These are phyloP conservation scores for Metschnikowia corniflorae DNA, from an alignment of 805 yeast species.

Conservation along the genomic window DNA sequence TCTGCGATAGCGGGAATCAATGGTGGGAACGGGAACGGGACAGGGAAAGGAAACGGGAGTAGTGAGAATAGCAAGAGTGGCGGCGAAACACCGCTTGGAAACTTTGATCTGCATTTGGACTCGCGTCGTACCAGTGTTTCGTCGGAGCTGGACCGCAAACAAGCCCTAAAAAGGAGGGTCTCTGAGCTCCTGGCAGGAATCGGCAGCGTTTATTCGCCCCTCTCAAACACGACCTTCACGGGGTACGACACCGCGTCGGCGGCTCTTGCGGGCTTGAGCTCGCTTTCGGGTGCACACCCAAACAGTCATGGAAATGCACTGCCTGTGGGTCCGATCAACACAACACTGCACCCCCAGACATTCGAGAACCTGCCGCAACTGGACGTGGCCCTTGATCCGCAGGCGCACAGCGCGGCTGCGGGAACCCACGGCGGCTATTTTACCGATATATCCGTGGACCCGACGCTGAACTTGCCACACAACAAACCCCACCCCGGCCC, in stretches of 20 bases:
- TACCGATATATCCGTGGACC: slow-evolving; percentile 42
- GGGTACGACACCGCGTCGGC: slow-evolving; percentile 40
- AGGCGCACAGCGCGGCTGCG: slow-evolving; percentile 25
- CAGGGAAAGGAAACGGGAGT: background rate
- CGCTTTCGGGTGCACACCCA: slow-evolving; percentile 31
- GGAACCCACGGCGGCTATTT: slow-evolving; percentile 41
- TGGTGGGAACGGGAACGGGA: background rate
- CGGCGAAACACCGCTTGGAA: slow-evolving; percentile 5
- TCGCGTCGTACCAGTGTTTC: slow-evolving; percentile 4
- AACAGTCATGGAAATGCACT: background rate
- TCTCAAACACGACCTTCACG: slow-evolving; percentile 34
- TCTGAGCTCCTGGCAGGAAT: slow-evolving; percentile 19
- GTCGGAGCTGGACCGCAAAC: slow-evolving; percentile 5
- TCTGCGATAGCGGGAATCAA: slow-evolving; percentile 2
- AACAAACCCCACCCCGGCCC: slow-evolving; percentile 33
- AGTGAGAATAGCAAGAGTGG: no score
- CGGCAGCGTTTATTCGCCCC: slow-evolving; percentile 33
- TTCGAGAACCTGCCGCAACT: slow-evolving; percentile 26
- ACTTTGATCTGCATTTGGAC: no score
- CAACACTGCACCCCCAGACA: slow-evolving; percentile 19
- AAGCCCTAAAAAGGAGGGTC: slow-evolving; percentile 9
- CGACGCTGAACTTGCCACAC: slow-evolving; percentile 45
- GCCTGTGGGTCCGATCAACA: slow-evolving; percentile 15
- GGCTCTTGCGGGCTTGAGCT: slow-evolving; percentile 44
- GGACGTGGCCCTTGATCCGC: slow-evolving; percentile 32